phyloP scores from a whole-genome alignment of 2,329 filamentous ascomycete genomes.

The Alternaria gaisen region DNA sequence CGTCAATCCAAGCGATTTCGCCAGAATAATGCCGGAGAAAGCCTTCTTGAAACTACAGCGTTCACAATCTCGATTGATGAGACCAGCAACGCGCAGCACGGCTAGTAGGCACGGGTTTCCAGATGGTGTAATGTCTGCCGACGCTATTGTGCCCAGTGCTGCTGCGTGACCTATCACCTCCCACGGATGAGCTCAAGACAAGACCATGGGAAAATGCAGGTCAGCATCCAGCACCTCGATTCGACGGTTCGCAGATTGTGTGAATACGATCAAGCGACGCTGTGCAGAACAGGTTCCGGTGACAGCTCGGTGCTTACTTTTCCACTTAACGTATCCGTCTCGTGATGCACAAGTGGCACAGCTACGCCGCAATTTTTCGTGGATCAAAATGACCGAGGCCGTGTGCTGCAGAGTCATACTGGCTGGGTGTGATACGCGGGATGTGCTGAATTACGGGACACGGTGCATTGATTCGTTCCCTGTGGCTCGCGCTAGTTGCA shows the following conservation, averaged over 20 bases:
- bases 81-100: constrained; percentile 22
- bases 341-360: constrained; percentile 42
- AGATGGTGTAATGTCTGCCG: constrained; percentile 23
- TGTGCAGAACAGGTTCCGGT: constrained; percentile 18
- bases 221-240: constrained; percentile 30
- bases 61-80: constrained; percentile 39
- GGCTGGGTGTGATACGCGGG: constrained; percentile 37
- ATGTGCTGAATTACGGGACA: constrained; percentile 32
- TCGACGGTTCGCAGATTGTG: constrained; percentile 28
- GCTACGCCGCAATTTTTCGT: constrained; percentile 31
- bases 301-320: constrained; percentile 35
- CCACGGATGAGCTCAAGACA: constrained; percentile 15
- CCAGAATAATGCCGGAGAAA: constrained; percentile 9
- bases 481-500: constrained; percentile 18
- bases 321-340: constrained; percentile 27
- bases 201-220: constrained; percentile 21
- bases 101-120: constrained; percentile 20
- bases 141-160: constrained; percentile 17
- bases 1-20: constrained; percentile 22
- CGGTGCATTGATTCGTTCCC: constrained; percentile 17
- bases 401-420: constrained; percentile 35
- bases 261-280: constrained; percentile 20
- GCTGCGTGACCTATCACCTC: constrained; percentile 10
- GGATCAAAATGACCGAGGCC: constrained; percentile 31
- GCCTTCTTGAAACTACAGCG: constrained; percentile 37